A percentile compares a stretch with the other conserved stretches of the same genome.
Evolutionary conservation across 2,329 filamentous ascomycete species (phyloP).

Genomic region (Colletotrichum lentis): DNA sequence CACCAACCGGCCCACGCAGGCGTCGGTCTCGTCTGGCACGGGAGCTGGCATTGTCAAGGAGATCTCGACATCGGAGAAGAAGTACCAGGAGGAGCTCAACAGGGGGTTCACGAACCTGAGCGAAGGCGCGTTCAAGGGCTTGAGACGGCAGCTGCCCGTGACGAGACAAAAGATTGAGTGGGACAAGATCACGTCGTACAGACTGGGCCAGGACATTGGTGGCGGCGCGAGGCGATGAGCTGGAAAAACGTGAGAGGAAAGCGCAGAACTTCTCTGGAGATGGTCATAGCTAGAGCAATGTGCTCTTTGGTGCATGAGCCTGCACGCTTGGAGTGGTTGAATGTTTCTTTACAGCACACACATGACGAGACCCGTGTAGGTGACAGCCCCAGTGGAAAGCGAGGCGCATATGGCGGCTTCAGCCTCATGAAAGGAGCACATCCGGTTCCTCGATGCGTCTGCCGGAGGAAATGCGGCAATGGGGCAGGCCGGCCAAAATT

Average conservation of each 20-base stretch:
- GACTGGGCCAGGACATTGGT: constrained; percentile 81
- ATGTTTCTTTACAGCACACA: neutral
- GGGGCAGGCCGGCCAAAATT: constrained; percentile 3
- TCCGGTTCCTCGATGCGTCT: neutral
- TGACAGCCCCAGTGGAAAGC: neutral
- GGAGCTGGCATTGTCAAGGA: constrained; percentile 77
- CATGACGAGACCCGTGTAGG: neutral
- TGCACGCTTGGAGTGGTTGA: neutral
- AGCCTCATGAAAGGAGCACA: neutral
- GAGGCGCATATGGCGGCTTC: neutral
- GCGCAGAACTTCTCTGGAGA: neutral
- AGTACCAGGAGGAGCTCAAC: constrained; percentile 96
- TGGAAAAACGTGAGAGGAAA: neutral
- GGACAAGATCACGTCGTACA: constrained; percentile 96
- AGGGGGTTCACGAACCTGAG: constrained; percentile 86
- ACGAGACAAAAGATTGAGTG: constrained; percentile 99
- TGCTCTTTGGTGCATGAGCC: constrained; percentile 17
- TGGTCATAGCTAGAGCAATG: neutral
- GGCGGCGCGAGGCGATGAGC: constrained; percentile 64
- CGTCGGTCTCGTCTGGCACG: constrained; percentile 67
- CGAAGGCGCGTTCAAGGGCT: constrained; percentile 92
- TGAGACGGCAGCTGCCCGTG: constrained; percentile 92
- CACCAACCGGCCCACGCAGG: constrained; percentile 79
- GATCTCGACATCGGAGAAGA: constrained; percentile 82
- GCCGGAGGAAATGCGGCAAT: constrained; percentile 1